phyloP scores from a whole-genome alignment of 129 eudicot species.

The Arctium minus region DNA sequence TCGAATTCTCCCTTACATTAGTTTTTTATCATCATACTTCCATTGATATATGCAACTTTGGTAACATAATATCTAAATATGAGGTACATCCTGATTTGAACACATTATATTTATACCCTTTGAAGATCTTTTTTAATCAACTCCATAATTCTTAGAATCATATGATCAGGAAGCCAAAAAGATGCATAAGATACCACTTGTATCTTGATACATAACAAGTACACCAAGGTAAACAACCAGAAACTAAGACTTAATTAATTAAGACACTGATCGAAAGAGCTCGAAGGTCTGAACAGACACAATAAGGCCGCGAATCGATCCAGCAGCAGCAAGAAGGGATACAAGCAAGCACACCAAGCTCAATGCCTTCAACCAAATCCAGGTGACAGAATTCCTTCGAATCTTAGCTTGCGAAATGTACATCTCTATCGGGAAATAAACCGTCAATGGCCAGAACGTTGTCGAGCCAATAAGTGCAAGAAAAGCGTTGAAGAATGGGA shows the following conservation, averaged over 20 bases:
- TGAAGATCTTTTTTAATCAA: not conserved
- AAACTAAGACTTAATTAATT: not conserved
- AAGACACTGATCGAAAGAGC: constrained; percentile 43
- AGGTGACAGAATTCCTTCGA: constrained; percentile 27
- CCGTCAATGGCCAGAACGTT: constrained; percentile 50
- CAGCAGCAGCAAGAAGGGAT: constrained; percentile 53
- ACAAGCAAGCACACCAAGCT: constrained; percentile 41
- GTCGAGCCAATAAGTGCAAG: constrained; percentile 61
- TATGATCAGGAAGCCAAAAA: not conserved
- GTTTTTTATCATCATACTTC: no score
- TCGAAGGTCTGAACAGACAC: constrained; percentile 25
- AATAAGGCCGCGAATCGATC: constrained; percentile 50
- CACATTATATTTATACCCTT: no score
- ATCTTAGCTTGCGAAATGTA: constrained; percentile 44
- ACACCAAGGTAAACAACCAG: not conserved
- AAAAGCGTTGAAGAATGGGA: constrained; percentile 69
- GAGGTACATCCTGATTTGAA: no score
- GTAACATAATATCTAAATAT: no score
- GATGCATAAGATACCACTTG: not conserved
- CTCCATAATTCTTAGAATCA: not conserved
- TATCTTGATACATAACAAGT: not conserved
- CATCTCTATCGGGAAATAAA: constrained; percentile 52
- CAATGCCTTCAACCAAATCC: constrained; percentile 46
- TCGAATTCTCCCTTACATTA: no score
- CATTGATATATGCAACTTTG: no score